phyloP scores from a whole-genome alignment of 2,329 filamentous ascomycete genomes.

The Cordyceps javanica region DNA sequence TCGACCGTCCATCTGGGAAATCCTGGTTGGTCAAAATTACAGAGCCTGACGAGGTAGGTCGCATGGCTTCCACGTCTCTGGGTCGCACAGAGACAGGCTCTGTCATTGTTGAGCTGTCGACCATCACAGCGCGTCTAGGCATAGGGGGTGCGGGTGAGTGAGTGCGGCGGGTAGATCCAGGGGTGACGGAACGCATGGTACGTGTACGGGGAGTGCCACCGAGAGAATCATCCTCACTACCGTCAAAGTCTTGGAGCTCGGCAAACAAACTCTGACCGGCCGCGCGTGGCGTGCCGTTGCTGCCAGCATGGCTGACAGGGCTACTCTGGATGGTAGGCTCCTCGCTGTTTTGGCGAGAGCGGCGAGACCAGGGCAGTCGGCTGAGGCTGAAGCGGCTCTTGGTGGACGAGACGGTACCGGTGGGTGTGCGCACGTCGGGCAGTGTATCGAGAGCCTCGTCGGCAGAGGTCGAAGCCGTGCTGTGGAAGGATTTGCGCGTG shows the following conservation, averaged over 20 bases:
- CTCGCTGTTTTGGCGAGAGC: constrained; percentile 56
- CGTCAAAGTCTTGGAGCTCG: constrained; percentile 76
- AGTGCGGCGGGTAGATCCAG: constrained; percentile 39
- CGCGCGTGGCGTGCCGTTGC: constrained; percentile 44
- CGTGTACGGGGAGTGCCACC: constrained; percentile 50
- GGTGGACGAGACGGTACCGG: constrained; percentile 52
- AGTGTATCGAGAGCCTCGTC: constrained; percentile 63
- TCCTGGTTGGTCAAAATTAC: constrained; percentile 27
- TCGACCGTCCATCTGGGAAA: constrained; percentile 21
- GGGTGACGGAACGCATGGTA: constrained; percentile 41
- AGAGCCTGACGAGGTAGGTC: constrained; percentile 38
- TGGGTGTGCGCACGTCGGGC: constrained; percentile 54
- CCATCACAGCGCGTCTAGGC: constrained; percentile 51
- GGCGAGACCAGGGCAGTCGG: constrained; percentile 53
- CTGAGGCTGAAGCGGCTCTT: constrained; percentile 68
- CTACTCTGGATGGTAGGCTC: constrained; percentile 53
- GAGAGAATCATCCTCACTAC: constrained; percentile 65
- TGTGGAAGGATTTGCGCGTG: constrained; percentile 67
- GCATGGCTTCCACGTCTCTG: constrained; percentile 24
- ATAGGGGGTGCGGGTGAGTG: constrained; percentile 41
- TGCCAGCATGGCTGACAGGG: constrained; percentile 49
- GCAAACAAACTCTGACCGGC: constrained; percentile 77
- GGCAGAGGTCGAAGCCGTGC: constrained; percentile 81
- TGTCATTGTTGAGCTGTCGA: constrained; percentile 56
- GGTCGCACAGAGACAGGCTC: constrained; percentile 39